Percentiles rank a stretch among this genome's conserved stretches.
Conservation (phyloP, 2,329 filamentous ascomycete genomes). For the Alternaria sp. region DNA sequence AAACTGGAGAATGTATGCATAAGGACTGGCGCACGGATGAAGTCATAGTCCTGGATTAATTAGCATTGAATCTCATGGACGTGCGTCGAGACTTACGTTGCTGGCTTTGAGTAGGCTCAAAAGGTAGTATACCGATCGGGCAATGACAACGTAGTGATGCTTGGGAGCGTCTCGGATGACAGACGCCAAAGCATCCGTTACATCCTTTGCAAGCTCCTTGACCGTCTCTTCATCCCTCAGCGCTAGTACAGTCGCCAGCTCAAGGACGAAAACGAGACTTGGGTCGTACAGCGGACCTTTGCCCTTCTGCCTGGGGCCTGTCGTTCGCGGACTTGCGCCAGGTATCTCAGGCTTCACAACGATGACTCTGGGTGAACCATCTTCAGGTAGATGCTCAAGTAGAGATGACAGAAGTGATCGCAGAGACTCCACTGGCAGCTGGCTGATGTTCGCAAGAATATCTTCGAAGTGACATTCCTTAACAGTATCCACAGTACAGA, state of each 20-base stretch:
- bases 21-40: constrained; percentile 88
- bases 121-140: constrained; percentile 85
- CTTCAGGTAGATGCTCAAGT: constrained; percentile 84
- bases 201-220: constrained; percentile 73
- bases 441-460: constrained; percentile 81
- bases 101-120: constrained; percentile 80
- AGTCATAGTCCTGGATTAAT: constrained; percentile 74
- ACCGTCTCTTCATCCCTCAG: constrained; percentile 77
- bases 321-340: constrained; percentile 64
- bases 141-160: constrained; percentile 82
- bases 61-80: background rate
- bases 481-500: constrained; percentile 93
- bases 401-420: constrained; percentile 73
- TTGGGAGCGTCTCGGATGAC: constrained; percentile 80
- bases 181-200: constrained; percentile 80
- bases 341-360: constrained; percentile 86
- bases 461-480: constrained; percentile 85
- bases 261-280: constrained; percentile 85
- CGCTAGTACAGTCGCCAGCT: constrained; percentile 83
- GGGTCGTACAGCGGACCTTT: constrained; percentile 79
- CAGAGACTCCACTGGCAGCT: constrained; percentile 65
- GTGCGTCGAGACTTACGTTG: constrained; percentile 66
- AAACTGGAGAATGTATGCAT: constrained; percentile 91
- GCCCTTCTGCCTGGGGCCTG: constrained; percentile 63
- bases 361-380: constrained; percentile 80